Conservation (phyloP, 192 early-diverging fungal genomes). For the Thamnidium elegans region DNA sequence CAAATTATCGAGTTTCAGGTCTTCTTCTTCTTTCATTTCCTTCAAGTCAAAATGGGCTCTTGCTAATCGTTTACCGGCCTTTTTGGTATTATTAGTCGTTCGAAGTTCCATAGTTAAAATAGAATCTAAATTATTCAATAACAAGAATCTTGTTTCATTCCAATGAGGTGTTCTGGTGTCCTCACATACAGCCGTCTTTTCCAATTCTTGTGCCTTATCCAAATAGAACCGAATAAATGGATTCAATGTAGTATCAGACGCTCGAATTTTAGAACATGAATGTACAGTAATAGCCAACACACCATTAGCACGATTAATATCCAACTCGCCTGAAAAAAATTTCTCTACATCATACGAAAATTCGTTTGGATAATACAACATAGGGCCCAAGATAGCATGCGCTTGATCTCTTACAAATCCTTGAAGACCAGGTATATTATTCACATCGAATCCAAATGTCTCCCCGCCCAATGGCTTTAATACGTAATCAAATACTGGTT, state of each 20-base stretch:
- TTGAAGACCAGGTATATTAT: slow-evolving; percentile 71
- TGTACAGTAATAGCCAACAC: slow-evolving; percentile 33
- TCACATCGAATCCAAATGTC: slow-evolving; percentile 70
- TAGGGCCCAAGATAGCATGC: slow-evolving; percentile 53
- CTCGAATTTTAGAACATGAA: slow-evolving; percentile 3
- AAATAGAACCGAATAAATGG: slow-evolving; percentile 31
- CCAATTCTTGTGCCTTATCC: slow-evolving; percentile 32
- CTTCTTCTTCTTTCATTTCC: slow-evolving; percentile 14
- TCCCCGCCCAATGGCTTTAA: slow-evolving; percentile 74
- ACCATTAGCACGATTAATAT: slow-evolving; percentile 42
- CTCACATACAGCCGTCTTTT: slow-evolving; percentile 17
- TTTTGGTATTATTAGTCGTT: slow-evolving; percentile 8
- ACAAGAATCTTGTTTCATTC: slow-evolving; percentile 36
- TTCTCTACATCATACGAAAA: slow-evolving; percentile 35
- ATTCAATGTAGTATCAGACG: slow-evolving; percentile 18
- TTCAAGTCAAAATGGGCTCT: slow-evolving; percentile 15
- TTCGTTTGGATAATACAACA: slow-evolving; percentile 38
- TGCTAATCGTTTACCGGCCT: slow-evolving; percentile 24
- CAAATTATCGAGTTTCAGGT: slow-evolving; percentile 14
- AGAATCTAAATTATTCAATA: slow-evolving; percentile 28
- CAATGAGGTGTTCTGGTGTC: slow-evolving; percentile 22
- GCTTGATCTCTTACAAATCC: slow-evolving; percentile 59
- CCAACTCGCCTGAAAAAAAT: slow-evolving; percentile 34
- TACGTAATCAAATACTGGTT: slow-evolving; percentile 74
- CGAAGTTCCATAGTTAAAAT: slow-evolving; percentile 27